Base-by-base conservation (phyloP, 2,329 filamentous ascomycete species). In the Hymenoscyphus repandus region DNA sequence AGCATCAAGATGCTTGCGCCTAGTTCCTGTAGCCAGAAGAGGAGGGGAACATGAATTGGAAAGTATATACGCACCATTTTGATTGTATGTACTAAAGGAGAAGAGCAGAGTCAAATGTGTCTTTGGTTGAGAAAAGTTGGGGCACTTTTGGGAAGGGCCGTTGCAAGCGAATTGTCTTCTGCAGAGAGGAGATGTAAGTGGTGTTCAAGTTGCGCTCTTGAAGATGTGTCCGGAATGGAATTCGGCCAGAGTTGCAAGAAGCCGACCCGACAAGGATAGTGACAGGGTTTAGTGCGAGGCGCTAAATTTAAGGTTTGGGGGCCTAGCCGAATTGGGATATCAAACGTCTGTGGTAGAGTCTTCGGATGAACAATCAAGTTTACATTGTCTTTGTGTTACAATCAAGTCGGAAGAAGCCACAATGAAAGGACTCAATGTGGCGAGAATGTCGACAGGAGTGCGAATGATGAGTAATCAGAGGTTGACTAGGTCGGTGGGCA, bases 181-280 rank as follows among this genome's bases (percentile, higher is more conserved):
- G 22, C 7, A 7, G 10, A 37, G 34, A 37, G 12, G 34, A 37
- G 15, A 37, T 37, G 12, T 37, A 37, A 13, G 12, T 37, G 12
- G 12, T 4, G 10, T 13, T 5, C 12, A 13, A 5, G 4, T 5
- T 10, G 12, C 12, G 13, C 15, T 22, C n/a, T 38, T 47, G 45
- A 20, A 47, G 36, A 47, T 38, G 45, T 40, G 45, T 39, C 36
- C 34, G 15, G 33, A 36, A 33, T 45, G 9, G 17, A 31, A 34
- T 36, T 43, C 30, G 47, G 47, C 39, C 47, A 49, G 39, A 44
- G 27, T 27, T 46, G 44, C 44, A 46, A 13, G n/a, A 45, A 34
- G 12, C 30, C 31, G 27, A 31, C 15, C 13, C 2, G 22, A 33
- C 17, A 33, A 22, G 38, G 37, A 39, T 39, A 18, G 30, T 2